phyloP scores from a whole-genome alignment of 371 early-diverging fungal species.

The Entomophthora muscae region DNA sequence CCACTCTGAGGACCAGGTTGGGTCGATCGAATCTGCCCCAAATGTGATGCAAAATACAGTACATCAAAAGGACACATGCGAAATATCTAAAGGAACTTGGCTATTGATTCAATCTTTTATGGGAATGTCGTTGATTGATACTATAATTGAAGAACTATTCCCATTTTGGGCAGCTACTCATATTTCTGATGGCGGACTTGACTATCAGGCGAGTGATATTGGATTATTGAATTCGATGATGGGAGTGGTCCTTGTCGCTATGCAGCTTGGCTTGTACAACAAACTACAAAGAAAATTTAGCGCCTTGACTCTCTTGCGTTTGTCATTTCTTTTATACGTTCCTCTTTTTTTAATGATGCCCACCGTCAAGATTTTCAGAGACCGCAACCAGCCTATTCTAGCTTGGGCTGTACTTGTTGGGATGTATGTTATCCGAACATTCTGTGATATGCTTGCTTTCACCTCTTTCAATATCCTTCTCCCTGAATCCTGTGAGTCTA shows the following conservation, averaged over 20 bases:
- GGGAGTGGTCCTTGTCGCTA: slow-evolving; percentile 26
- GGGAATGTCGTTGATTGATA: slow-evolving; percentile 39
- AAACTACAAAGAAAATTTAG: slow-evolving; percentile 22
- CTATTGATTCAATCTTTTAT: neutral
- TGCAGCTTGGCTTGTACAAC: slow-evolving; percentile 36
- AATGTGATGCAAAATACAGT: no score
- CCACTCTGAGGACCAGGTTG: neutral
- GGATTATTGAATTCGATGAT: slow-evolving; percentile 33
- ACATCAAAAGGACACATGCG: neutral
- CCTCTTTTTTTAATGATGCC: slow-evolving; percentile 26
- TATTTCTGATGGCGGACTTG: slow-evolving; percentile 35
- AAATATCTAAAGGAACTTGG: neutral
- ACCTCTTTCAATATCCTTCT: slow-evolving; percentile 42
- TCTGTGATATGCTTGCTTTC: slow-evolving; percentile 29
- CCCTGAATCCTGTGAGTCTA: no score
- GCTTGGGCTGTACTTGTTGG: slow-evolving; percentile 19
- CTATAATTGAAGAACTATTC: slow-evolving; percentile 56
- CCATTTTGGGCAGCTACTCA: no score
- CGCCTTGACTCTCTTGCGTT: slow-evolving; percentile 24
- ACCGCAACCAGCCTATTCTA: slow-evolving; percentile 22
- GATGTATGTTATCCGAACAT: slow-evolving; percentile 22
- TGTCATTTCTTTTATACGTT: slow-evolving; percentile 19
- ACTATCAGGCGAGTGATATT: slow-evolving; percentile 27
- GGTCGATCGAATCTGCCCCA: neutral
- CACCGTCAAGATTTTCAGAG: slow-evolving; percentile 14